Evolutionary conservation across 306 rosid genomes (phyloP), one percentile per base, ranked within the genome.

Genomic region (Prunus davidiana): DNA sequence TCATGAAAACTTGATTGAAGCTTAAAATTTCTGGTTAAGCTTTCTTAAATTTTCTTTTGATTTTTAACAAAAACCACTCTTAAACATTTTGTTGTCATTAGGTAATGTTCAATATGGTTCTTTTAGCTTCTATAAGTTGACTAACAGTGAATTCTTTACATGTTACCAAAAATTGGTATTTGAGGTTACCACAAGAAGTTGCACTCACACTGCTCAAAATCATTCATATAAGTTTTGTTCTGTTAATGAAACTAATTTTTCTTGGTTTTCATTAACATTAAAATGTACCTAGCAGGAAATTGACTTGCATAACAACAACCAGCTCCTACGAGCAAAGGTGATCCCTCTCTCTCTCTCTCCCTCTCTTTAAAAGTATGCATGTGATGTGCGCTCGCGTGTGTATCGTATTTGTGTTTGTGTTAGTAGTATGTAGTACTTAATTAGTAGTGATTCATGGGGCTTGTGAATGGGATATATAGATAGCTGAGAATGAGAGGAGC

Each of bases 261-360:
- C 22, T 54, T 62, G 18, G 69, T 6, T 54, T 67, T 8, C 19
- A n/a, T 16, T 32, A 3, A 50, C 50, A 34, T 15, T 27, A 63
- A 28, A 58, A 6, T 30, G 10, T 15, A 15, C 45, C 25, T 51
- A 80, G 84, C 95, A 94, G 98, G 98, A 94, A 80, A 72, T 89
- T 60, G 98, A 94, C 52, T 85, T 91, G 89, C 96, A 94, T 82
- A 94, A 86, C 77, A 87, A 80, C 67, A 94, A 94, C 79, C 97
- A 90, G 86, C 86, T 91, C 83, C 89, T 94, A 58, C 85, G 98
- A 84, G 92, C 93, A 76, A 91, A 90, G 96, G 98, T 89, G 11
- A 12, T 46, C 28, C 71, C 78, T 62, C 22, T 46, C 25, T 82
- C 54, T 24, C 10, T 25, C 28, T 60, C 6, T 13, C 38, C 22